Evolutionary conservation across 1,139 yeast species (phyloP), one percentile per base, ranked within the genome.

Genomic region (Debaryomyces singareniensis): DNA sequence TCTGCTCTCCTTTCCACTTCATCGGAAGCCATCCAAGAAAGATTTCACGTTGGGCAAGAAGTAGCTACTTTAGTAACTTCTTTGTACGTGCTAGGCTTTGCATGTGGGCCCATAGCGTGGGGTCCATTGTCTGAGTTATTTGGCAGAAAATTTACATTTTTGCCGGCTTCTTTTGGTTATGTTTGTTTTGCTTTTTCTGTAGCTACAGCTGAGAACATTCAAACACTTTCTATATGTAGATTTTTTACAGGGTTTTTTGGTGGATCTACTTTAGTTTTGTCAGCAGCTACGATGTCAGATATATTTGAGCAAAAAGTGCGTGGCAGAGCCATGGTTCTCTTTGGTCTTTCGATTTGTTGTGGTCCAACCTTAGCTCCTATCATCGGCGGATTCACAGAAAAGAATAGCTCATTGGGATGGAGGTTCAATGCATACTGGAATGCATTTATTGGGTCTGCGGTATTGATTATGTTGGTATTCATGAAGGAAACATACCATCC

Each of bases 211-310:
- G 67, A 80, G 47, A 78, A 84, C 44, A 41, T 82, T 20, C 93
- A 84, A 51, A 77, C 93, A 0, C 59, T 83, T 35, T 53, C 83
- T 61, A 55, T 84, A 26, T 73, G 85, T 51, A 68, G 95, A 37
- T 84, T 82, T 52, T 79, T 84, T 50, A 75, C 76, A 20, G 94
- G 94, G 21, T 67, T 77, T 42, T 54, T 78, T 32, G 94, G 93
- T 36, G 84, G 89, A 10, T 83, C 89, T 6, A 82, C 91, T 1
- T 53, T 85, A 49, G 91, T 83, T 14, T 83, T 82, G 24, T 86
- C 82, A 5, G 93, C 93, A 15, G 93, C 93, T 18, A 71, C 83
- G 0, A 76, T 82, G 63, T 79, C 91, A 4, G 95, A 85, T 49
- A 15, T 26, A 5, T 83, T 74, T 48, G 69, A 68, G 37, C 72